A percentile compares a stretch with the other conserved stretches of the same genome.
These are phyloP conservation scores for Fusarium nygamai DNA, from an alignment of 2,329 filamentous ascomycete genomes.

Conservation along the genomic window DNA sequence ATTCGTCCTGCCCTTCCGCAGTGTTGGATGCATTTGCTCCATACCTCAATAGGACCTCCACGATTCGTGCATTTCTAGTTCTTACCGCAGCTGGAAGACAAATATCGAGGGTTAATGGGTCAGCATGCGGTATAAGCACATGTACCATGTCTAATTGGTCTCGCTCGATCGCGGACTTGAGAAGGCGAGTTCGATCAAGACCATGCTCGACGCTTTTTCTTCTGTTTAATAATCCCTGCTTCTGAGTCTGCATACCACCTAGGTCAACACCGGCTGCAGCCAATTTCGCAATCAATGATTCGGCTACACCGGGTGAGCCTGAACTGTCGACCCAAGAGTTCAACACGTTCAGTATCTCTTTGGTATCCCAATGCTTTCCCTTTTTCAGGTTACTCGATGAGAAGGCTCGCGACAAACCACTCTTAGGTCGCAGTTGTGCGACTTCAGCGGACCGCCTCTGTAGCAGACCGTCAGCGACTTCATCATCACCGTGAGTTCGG, in stretches of 20 bases:
- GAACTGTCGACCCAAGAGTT: slow-evolving; percentile 58
- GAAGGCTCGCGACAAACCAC: slow-evolving; percentile 52
- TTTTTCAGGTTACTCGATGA: slow-evolving; percentile 53
- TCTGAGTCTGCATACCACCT: slow-evolving; percentile 59
- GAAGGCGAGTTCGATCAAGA: slow-evolving; percentile 59
- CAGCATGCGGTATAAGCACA: slow-evolving; percentile 63
- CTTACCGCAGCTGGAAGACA: slow-evolving; percentile 61
- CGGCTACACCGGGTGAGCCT: slow-evolving; percentile 65
- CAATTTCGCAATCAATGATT: slow-evolving; percentile 63
- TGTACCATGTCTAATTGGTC: slow-evolving; percentile 63
- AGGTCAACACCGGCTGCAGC: slow-evolving; percentile 61
- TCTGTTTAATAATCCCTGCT: slow-evolving; percentile 58
- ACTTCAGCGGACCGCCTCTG: slow-evolving; percentile 55
- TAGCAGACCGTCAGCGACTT: slow-evolving; percentile 64
- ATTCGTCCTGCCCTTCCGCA: slow-evolving; percentile 62
- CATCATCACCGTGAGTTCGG: slow-evolving; percentile 60
- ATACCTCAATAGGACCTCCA: slow-evolving; percentile 60
- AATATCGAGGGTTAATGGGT: slow-evolving; percentile 59
- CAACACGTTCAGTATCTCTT: slow-evolving; percentile 63
- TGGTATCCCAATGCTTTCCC: slow-evolving; percentile 62
- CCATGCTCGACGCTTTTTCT: slow-evolving; percentile 61
- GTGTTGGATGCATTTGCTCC: slow-evolving; percentile 61
- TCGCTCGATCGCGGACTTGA: slow-evolving; percentile 62
- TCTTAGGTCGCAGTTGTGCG: slow-evolving; percentile 51
- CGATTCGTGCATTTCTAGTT: slow-evolving; percentile 54